Conservation (phyloP, 495 filamentous ascomycete genomes). For the Tricharina praecox region DNA sequence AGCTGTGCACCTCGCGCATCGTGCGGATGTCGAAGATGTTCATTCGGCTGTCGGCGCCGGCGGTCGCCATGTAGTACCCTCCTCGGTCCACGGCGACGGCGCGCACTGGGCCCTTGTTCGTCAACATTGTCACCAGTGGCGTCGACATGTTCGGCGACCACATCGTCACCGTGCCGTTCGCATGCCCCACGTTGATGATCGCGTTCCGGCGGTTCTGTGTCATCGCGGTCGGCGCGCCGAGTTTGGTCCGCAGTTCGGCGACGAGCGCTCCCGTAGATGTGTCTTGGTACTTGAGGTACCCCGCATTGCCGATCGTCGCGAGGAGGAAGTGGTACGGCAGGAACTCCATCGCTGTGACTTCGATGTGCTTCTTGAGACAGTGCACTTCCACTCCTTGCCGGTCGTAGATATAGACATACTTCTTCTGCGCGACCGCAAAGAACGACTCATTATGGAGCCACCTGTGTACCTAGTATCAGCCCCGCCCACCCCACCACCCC, state of each 20-base stretch:
- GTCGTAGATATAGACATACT: constrained; percentile 91
- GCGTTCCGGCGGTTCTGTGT: constrained; percentile 82
- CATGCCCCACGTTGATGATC: constrained; percentile 76
- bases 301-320: constrained; percentile 66
- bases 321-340: constrained; percentile 91
- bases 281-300: constrained; percentile 85
- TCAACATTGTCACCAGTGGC: constrained; percentile 79
- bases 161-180: constrained; percentile 81
- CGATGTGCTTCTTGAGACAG: constrained; percentile 71
- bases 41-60: constrained; percentile 83
- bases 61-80: constrained; percentile 88
- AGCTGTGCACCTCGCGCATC: constrained; percentile 79
- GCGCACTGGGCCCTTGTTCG: constrained; percentile 86
- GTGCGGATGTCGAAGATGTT: constrained; percentile 91
- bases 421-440: constrained; percentile 97
- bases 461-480: constrained; percentile 24
- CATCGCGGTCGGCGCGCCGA: constrained; percentile 69
- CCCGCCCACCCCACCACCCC: background rate
- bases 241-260: constrained; percentile 61
- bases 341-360: constrained; percentile 91
- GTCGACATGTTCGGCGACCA: constrained; percentile 90
- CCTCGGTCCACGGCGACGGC: constrained; percentile 70
- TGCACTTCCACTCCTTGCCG: constrained; percentile 75
- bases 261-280: constrained; percentile 80
- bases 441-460: constrained; percentile 94